Evolutionary conservation across 495 filamentous ascomycete species (phyloP).

Genomic region (Cairneyella variabilis): DNA sequence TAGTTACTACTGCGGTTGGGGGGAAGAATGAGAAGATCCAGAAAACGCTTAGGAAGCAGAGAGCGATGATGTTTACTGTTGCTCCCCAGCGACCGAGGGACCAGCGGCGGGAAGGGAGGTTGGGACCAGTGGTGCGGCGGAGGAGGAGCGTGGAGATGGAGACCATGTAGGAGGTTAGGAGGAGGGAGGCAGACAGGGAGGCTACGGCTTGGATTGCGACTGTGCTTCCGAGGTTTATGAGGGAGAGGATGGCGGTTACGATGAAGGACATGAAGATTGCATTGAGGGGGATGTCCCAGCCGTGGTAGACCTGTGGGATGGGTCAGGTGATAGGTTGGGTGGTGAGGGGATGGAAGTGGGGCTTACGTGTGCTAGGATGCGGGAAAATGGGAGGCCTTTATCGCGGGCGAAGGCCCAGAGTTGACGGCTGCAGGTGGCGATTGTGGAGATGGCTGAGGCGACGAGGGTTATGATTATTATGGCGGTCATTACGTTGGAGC

Average conservation of each 20-base stretch:
- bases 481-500: slow-evolving; percentile 18
- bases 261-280: slow-evolving; percentile 37
- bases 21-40: slow-evolving; percentile 35
- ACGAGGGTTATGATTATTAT: slow-evolving; percentile 12
- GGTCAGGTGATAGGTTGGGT: not conserved
- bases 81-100: slow-evolving; percentile 34
- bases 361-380: slow-evolving; percentile 31
- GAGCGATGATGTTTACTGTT: slow-evolving; percentile 30
- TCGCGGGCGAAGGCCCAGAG: slow-evolving; percentile 54
- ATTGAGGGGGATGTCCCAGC: slow-evolving; percentile 50
- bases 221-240: slow-evolving; percentile 57
- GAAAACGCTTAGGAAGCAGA: slow-evolving; percentile 26
- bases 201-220: slow-evolving; percentile 53
- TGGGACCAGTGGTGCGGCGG: slow-evolving; percentile 24
- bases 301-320: slow-evolving; percentile 24
- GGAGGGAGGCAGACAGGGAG: slow-evolving; percentile 39
- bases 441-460: slow-evolving; percentile 2
- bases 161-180: slow-evolving; percentile 48
- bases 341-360: not conserved
- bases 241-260: slow-evolving; percentile 50
- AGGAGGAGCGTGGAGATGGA: slow-evolving; percentile 24
- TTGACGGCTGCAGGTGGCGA: slow-evolving; percentile 47
- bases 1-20: slow-evolving; percentile 27
- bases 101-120: slow-evolving; percentile 38
- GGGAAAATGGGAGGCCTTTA: slow-evolving; percentile 42